A percentile compares a stretch with the other conserved stretches of the same genome.
Conservation (phyloP, 305 asterid genomes). For the Solanum chacoense region DNA sequence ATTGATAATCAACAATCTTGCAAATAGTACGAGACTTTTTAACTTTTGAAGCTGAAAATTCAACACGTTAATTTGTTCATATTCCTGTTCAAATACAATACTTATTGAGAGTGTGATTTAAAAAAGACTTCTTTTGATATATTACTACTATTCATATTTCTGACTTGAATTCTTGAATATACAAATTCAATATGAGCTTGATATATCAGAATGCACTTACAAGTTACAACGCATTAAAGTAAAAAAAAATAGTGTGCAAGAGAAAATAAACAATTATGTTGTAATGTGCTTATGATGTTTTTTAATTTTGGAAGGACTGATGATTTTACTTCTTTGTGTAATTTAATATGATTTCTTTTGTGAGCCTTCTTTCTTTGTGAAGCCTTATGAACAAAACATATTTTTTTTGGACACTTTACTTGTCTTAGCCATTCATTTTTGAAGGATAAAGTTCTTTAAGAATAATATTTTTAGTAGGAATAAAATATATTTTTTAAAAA, state of each 20-base stretch:
- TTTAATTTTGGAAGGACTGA: not conserved
- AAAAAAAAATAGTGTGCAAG: not conserved
- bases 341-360: not conserved
- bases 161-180: not conserved
- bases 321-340: too few species aligned
- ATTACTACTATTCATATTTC: not conserved
- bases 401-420: not conserved
- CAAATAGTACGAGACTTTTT: not conserved
- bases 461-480: too few species aligned
- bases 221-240: not conserved
- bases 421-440: not conserved
- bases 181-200: not conserved
- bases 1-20: not conserved
- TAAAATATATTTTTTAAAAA: too few species aligned
- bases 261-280: not conserved
- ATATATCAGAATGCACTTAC: not conserved
- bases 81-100: not conserved
- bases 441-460: not conserved
- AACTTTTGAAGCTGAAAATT: not conserved
- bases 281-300: not conserved
- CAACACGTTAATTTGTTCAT: not conserved
- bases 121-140: too few species aligned
- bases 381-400: not conserved
- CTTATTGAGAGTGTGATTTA: not conserved
- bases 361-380: not conserved